Conservation (phyloP, 148 eudicot species). For the Hydrangea macrophylla region DNA sequence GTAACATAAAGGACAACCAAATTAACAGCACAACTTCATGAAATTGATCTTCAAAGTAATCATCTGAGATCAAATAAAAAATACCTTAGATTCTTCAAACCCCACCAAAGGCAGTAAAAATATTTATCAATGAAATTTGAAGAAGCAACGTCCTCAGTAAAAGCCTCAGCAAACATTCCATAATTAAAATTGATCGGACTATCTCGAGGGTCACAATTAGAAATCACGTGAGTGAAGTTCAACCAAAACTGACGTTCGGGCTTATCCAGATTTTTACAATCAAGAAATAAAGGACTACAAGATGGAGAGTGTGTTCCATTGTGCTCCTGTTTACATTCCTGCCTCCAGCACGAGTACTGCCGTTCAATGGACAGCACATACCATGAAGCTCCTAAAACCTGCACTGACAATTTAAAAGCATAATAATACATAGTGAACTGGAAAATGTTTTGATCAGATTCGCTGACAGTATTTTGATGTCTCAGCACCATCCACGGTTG, state of each 20-base stretch:
- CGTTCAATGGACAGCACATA: constrained; percentile 78
- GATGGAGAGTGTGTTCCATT: constrained; percentile 25
- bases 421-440: not conserved
- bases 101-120: constrained; percentile 96
- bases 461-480: not conserved
- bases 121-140: constrained; percentile 45
- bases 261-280: not conserved
- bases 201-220: constrained; percentile 43
- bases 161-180: constrained; percentile 66
- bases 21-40: not conserved
- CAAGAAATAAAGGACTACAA: constrained; percentile 44
- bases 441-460: not conserved
- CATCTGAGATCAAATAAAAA: not conserved
- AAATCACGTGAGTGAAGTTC: constrained; percentile 34
- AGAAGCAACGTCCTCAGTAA: constrained; percentile 56
- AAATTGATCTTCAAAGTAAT: not conserved
- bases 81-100: constrained; percentile 69
- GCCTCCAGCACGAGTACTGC: constrained; percentile 64
- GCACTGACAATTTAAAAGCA: constrained; percentile 22
- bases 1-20: not conserved
- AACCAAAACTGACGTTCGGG: constrained; percentile 47
- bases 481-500: not conserved
- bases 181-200: constrained; percentile 34
- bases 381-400: constrained; percentile 84
- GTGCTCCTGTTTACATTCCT: constrained; percentile 42